phyloP scores from a whole-genome alignment of 2,329 filamentous ascomycete species.

The Bimuria novae-zelandiae region DNA sequence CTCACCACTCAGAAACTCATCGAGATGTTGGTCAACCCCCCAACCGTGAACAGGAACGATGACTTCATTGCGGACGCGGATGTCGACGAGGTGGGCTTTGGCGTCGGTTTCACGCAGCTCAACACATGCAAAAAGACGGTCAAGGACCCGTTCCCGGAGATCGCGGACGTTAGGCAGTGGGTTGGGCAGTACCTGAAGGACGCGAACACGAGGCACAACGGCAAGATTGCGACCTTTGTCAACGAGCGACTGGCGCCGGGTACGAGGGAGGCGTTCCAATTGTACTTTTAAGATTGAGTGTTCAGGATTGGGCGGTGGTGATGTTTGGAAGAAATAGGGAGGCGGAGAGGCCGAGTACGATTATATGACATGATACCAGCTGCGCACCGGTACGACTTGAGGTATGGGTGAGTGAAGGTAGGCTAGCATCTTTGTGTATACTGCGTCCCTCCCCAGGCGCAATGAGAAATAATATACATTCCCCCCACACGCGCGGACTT shows the following conservation, averaged over 20 bases:
- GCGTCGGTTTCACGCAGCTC: conserved; percentile 89
- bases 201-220: conserved; percentile 74
- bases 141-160: conserved; percentile 83
- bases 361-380: conserved; percentile 5
- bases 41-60: conserved; percentile 67
- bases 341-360: neutral
- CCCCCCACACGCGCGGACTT: too few relatives aligned
- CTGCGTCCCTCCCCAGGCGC: neutral
- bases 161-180: conserved; percentile 79
- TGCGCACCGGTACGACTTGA: neutral
- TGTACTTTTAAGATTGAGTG: conserved; percentile 26
- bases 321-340: neutral
- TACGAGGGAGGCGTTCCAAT: conserved; percentile 46
- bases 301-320: neutral
- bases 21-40: conserved; percentile 86
- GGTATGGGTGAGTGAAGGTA: neutral
- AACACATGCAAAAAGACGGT: conserved; percentile 81
- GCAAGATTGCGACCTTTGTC: conserved; percentile 72
- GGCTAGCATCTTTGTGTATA: neutral
- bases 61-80: conserved; percentile 85
- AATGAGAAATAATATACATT: neutral
- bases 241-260: conserved; percentile 65
- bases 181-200: conserved; percentile 79
- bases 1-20: conserved; percentile 89
- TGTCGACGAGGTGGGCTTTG: conserved; percentile 93